Evolutionary conservation across 2,329 filamentous ascomycete species (phyloP).

Genomic region (Neonectria magnoliae): DNA sequence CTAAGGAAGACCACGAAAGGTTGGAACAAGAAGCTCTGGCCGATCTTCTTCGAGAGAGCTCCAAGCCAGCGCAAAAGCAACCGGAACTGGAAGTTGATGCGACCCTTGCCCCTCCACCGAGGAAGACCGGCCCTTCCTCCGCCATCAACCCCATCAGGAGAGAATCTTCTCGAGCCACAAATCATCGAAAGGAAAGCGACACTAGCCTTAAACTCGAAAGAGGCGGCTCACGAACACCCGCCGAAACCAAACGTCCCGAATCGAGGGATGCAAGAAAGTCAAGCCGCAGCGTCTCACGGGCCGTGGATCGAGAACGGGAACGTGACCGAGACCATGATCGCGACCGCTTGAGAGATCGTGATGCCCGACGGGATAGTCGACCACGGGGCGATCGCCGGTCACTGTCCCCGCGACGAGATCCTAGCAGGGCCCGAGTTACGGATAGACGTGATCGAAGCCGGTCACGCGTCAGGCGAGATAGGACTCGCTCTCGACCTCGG

Average conservation of each 20-base stretch:
- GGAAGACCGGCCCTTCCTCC: conserved; percentile 62
- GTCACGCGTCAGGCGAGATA: conserved; percentile 50
- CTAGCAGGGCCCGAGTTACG: conserved; percentile 46
- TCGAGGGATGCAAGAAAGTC: conserved; percentile 44
- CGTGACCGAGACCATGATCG: conserved; percentile 39
- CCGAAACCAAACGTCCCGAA: conserved; percentile 39
- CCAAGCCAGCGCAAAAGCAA: conserved; percentile 57
- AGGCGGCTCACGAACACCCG: conserved; percentile 46
- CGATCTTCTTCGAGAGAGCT: conserved; percentile 69
- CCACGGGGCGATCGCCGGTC: conserved; percentile 51
- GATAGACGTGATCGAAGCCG: conserved; percentile 51
- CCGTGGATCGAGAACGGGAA: conserved; percentile 40
- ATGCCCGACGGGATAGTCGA: conserved; percentile 44
- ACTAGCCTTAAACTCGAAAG: conserved; percentile 47
- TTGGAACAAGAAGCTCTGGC: conserved; percentile 68
- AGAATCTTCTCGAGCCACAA: conserved; percentile 56
- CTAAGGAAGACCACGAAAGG: conserved; percentile 66
- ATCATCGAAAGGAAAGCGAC: conserved; percentile 53
- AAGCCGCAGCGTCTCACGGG: conserved; percentile 48
- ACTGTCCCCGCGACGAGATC: conserved; percentile 50
- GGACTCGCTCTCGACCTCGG: conserved; percentile 52
- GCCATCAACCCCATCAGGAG: conserved; percentile 66
- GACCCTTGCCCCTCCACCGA: conserved; percentile 64
- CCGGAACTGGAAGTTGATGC: conserved; percentile 67
- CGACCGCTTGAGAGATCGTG: conserved; percentile 43